Percentiles rank a stretch among this genome's conserved stretches.
Evolutionary conservation across 441 rosid genomes (phyloP).

Genomic region (Populus hybrid): DNA sequence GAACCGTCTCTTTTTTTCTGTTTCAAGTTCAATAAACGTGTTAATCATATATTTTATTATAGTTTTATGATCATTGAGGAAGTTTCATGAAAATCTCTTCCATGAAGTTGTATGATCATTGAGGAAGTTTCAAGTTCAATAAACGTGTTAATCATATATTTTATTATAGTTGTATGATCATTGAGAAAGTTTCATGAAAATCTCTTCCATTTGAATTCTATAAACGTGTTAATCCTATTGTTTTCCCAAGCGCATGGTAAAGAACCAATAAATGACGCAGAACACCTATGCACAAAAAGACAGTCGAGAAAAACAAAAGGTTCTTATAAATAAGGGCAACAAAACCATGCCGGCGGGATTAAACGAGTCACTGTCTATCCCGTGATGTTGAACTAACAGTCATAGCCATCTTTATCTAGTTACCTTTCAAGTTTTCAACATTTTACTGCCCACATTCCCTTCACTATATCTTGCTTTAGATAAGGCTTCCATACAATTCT

Average conservation of each 20-base stretch:
- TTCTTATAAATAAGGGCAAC: not conserved
- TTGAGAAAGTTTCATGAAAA: no score
- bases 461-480: not conserved
- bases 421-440: not conserved
- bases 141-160: no score
- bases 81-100: no score
- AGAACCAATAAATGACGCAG: not conserved
- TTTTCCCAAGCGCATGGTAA: not conserved
- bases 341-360: constrained; percentile 6
- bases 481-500: not conserved
- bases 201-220: no score
- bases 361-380: constrained; percentile 20
- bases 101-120: no score
- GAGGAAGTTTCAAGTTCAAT: no score
- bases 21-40: no score
- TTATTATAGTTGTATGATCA: no score
- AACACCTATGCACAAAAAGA: not conserved
- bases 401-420: not conserved
- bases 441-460: not conserved
- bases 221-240: not conserved
- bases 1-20: no score
- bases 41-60: no score
- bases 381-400: constrained; percentile 27
- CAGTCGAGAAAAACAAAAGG: constrained; percentile 1
- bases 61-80: no score